Evolutionary conservation across 73 alveolate genomes (phyloP).

Genomic region (Blepharisma japonicum): DNA sequence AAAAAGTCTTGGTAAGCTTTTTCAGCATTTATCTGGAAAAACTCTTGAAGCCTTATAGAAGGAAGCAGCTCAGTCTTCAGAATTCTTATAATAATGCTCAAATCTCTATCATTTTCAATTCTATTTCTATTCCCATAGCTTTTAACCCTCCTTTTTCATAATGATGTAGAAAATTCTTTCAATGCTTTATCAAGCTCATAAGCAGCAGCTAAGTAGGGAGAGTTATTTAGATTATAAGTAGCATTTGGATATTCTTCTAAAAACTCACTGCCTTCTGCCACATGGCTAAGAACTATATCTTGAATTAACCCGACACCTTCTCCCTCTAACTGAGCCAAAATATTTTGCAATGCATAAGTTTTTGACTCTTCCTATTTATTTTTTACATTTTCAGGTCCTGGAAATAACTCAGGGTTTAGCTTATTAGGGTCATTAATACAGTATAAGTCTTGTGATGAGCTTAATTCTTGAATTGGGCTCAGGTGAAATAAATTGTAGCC

Average conservation of each 20-base stretch:
- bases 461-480: slow-evolving; percentile 77
- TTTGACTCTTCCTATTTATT: background rate
- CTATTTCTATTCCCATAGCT: slow-evolving; percentile 59
- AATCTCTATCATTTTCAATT: slow-evolving; percentile 66
- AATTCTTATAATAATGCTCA: slow-evolving; percentile 50
- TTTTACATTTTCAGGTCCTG: slow-evolving; percentile 25
- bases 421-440: slow-evolving; percentile 68
- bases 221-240: slow-evolving; percentile 72
- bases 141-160: slow-evolving; percentile 51
- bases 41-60: slow-evolving; percentile 43
- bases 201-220: slow-evolving; percentile 74
- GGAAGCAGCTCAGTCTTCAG: slow-evolving; percentile 34
- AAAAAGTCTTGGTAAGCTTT: background rate
- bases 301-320: slow-evolving; percentile 49
- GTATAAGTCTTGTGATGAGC: slow-evolving; percentile 63
- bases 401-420: slow-evolving; percentile 60
- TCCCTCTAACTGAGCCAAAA: slow-evolving; percentile 29
- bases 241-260: slow-evolving; percentile 75
- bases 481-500: slow-evolving; percentile 77
- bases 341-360: slow-evolving; percentile 36
- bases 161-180: slow-evolving; percentile 59
- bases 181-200: slow-evolving; percentile 66
- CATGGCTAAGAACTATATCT: slow-evolving; percentile 84
- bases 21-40: slow-evolving; percentile 42
- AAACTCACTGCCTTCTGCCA: slow-evolving; percentile 77